These are phyloP conservation scores for Macrophomina pseudophaseolina DNA, from an alignment of 2,329 filamentous ascomycete genomes.

Conservation along the genomic window DNA sequence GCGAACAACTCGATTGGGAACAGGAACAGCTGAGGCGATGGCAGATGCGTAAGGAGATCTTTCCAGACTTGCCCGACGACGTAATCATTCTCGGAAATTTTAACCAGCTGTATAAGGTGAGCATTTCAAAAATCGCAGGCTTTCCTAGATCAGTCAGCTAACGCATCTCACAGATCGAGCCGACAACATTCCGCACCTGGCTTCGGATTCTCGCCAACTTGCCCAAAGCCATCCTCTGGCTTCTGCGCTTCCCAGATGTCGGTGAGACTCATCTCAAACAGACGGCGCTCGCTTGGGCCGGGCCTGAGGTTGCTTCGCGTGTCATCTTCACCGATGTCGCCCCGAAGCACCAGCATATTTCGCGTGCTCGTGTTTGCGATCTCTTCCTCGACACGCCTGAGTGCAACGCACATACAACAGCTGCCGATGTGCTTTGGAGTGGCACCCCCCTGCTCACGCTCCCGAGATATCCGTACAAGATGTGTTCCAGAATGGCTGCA, in stretches of 20 bases:
- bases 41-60: conserved; percentile 91
- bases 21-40: conserved; percentile 82
- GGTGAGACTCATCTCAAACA: conserved; percentile 84
- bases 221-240: conserved; percentile 90
- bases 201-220: conserved; percentile 84
- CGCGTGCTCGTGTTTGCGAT: conserved; percentile 88
- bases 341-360: conserved; percentile 92
- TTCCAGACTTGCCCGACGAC: conserved; percentile 81
- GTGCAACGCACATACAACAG: conserved; percentile 97
- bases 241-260: conserved; percentile 93
- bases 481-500: conserved; percentile 98
- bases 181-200: conserved; percentile 95
- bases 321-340: conserved; percentile 97
- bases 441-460: conserved; percentile 91
- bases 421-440: conserved; percentile 94
- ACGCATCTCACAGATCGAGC: conserved; percentile 74
- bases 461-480: conserved; percentile 93
- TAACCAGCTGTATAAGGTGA: conserved; percentile 97
- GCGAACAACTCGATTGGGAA: conserved; percentile 75
- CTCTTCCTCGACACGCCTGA: conserved; percentile 96
- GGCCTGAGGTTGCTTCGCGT: conserved; percentile 79
- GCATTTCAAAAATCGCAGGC: conserved; percentile 31
- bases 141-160: conserved; percentile 22
- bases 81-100: conserved; percentile 95
- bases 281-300: conserved; percentile 84